These are phyloP conservation scores for Strobilomyces dryophilus DNA, from an alignment of 768 basidiomycete genomes.

Conservation along the genomic window DNA sequence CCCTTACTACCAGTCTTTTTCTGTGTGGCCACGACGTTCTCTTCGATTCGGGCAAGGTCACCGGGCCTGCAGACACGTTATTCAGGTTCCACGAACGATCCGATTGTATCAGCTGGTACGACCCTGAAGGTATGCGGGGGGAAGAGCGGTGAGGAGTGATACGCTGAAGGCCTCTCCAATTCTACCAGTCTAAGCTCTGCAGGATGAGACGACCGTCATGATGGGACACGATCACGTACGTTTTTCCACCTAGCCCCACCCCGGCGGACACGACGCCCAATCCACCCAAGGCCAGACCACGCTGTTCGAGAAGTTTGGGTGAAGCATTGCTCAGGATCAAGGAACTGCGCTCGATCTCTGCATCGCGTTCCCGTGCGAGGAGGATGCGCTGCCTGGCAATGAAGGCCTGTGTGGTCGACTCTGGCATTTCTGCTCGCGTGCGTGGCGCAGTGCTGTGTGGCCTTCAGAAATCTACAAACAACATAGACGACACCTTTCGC, in stretches of 20 bases:
- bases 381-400: constrained; percentile 64
- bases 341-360: constrained; percentile 80
- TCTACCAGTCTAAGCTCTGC: constrained; percentile 70
- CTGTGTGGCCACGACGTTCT: constrained; percentile 47
- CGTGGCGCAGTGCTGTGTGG: no score
- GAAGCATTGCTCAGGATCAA: constrained; percentile 80
- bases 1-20: constrained; percentile 43
- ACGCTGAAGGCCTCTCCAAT: constrained; percentile 77
- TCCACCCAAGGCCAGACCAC: constrained; percentile 75
- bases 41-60: constrained; percentile 83
- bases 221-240: constrained; percentile 41
- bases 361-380: constrained; percentile 67
- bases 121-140: constrained; percentile 87
- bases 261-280: constrained; percentile 68
- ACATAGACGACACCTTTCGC: constrained; percentile 5
- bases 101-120: constrained; percentile 7
- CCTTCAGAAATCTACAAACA: constrained; percentile 22
- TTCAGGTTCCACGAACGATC: constrained; percentile 6
- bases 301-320: constrained; percentile 81
- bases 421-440: no score
- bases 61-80: constrained; percentile 55
- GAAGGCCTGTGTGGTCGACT: constrained; percentile 47
- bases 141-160: constrained; percentile 64
- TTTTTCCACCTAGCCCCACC: constrained; percentile 90
- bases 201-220: constrained; percentile 16